These are phyloP conservation scores for Apiotrichum brassicae DNA, from an alignment of 1,284 basidiomycete species.

Conservation along the genomic window DNA sequence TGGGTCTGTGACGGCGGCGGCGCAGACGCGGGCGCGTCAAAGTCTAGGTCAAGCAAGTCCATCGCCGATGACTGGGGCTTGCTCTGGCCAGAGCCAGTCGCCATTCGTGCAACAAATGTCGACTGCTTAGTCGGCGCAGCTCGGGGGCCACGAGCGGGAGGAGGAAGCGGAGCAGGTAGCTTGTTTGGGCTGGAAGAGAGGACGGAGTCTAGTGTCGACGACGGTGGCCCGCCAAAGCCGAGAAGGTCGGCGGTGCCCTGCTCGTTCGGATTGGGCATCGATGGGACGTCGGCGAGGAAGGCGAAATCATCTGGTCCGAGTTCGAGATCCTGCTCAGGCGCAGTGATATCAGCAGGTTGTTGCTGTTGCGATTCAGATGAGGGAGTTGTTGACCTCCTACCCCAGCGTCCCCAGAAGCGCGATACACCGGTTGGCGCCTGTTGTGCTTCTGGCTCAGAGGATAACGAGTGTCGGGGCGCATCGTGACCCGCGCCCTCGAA, in stretches of 20 bases:
- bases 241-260: slow-evolving; percentile 37
- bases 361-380: not conserved
- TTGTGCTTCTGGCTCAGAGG: slow-evolving; percentile 13
- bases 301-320: slow-evolving; percentile 43
- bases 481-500: not conserved
- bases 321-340: slow-evolving; percentile 32
- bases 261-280: slow-evolving; percentile 16
- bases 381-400: not conserved
- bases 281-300: slow-evolving; percentile 44
- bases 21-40: slow-evolving; percentile 15
- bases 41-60: slow-evolving; percentile 38
- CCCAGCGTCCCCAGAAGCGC: slow-evolving; percentile 39
- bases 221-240: slow-evolving; percentile 20
- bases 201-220: not conserved
- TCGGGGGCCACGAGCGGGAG: slow-evolving; percentile 19
- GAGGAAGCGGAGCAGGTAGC: slow-evolving; percentile 34
- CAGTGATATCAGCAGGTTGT: not conserved
- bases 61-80: slow-evolving; percentile 16
- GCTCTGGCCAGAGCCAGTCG: slow-evolving; percentile 1
- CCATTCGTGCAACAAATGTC: slow-evolving; percentile 27
- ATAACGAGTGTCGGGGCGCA: not conserved
- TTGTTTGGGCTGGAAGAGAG: slow-evolving; percentile 4
- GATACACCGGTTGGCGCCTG: slow-evolving; percentile 41
- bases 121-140: not conserved
- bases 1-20: not conserved